Percentiles rank a stretch among this genome's conserved stretches.
These are phyloP conservation scores for Lotus japonicus DNA, from an alignment of 306 rosid genomes.

Conservation along the genomic window DNA sequence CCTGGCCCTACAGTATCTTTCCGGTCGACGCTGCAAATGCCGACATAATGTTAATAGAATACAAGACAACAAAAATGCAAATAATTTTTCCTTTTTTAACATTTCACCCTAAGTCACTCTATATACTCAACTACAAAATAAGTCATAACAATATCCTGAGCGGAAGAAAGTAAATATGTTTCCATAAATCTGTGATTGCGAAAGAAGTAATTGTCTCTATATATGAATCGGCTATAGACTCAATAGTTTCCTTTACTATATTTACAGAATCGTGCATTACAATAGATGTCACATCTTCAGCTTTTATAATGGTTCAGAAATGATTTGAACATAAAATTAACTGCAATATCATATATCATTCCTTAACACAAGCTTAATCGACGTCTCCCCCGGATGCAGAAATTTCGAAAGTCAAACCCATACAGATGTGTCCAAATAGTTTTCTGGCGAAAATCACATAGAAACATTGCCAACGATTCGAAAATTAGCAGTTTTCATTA, in stretches of 20 bases:
- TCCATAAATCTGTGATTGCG: neutral
- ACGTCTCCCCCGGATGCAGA: neutral
- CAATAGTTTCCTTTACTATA: no score
- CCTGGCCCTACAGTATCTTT: conserved; percentile 26
- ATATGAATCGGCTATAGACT: neutral
- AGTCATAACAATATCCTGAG: neutral
- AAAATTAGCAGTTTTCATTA: neutral
- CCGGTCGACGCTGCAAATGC: conserved; percentile 27
- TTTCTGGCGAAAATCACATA: neutral
- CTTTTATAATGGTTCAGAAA: neutral
- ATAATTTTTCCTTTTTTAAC: neutral
- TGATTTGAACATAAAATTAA: neutral
- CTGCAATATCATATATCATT: neutral
- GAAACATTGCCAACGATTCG: neutral
- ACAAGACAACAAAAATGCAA: neutral
- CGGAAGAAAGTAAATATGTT: no score
- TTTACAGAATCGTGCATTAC: no score
- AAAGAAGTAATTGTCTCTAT: neutral
- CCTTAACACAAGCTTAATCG: neutral
- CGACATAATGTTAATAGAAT: neutral
- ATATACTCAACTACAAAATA: neutral
- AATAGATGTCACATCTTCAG: neutral
- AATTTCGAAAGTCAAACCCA: neutral
- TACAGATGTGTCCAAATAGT: neutral
- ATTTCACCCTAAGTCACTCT: neutral